Percentiles rank a stretch among this genome's conserved stretches.
Evolutionary conservation across 495 filamentous ascomycete species (phyloP).

Genomic region (Halenospora varia): DNA sequence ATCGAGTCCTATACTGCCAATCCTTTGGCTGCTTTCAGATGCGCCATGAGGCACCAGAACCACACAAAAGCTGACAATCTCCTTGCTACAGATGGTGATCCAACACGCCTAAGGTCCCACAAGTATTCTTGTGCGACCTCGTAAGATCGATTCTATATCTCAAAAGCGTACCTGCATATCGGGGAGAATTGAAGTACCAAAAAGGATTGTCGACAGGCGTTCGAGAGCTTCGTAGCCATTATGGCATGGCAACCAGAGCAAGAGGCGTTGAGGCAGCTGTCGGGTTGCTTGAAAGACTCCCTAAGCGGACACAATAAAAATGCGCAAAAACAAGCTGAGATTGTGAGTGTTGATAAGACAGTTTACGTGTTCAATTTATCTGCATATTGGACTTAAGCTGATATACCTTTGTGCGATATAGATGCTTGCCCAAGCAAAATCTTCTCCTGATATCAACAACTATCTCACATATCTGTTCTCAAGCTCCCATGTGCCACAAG

Average conservation of each 20-base stretch:
- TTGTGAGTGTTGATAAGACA: constrained; percentile 38
- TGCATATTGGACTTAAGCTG: constrained; percentile 5
- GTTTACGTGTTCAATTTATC: not conserved
- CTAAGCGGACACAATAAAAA: constrained; percentile 73
- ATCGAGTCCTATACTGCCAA: not conserved
- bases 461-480: constrained; percentile 91
- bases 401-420: constrained; percentile 35
- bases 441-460: constrained; percentile 91
- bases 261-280: constrained; percentile 82
- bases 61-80: constrained; percentile 9
- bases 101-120: constrained; percentile 19
- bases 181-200: constrained; percentile 5
- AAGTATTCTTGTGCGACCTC: constrained; percentile 24
- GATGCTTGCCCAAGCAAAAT: constrained; percentile 92
- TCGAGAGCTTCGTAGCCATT: constrained; percentile 9
- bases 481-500: constrained; percentile 55
- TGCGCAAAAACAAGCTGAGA: constrained; percentile 80
- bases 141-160: constrained; percentile 5
- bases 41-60: not conserved
- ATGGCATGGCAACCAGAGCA: constrained; percentile 95
- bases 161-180: constrained; percentile 22
- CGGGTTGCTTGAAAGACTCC: constrained; percentile 85
- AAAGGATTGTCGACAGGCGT: constrained; percentile 5
- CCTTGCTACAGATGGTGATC: constrained; percentile 9
- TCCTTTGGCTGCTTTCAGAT: not conserved